Percentiles rank a stretch among this genome's conserved stretches.
These are phyloP conservation scores for Pezizomycotina sp. DNA, from an alignment of 2,329 filamentous ascomycete species.

Conservation along the genomic window DNA sequence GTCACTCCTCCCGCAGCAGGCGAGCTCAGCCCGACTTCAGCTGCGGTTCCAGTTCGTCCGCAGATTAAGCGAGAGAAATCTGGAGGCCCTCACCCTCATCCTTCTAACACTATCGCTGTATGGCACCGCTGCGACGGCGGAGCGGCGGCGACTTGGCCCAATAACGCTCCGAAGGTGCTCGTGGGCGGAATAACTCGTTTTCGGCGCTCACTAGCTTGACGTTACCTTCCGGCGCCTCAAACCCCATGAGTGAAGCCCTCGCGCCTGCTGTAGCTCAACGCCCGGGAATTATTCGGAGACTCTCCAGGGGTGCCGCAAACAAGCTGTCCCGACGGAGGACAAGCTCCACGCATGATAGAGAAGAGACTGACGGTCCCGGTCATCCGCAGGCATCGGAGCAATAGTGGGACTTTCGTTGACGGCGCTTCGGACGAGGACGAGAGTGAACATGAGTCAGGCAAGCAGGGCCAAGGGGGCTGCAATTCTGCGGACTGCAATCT, in stretches of 20 bases:
- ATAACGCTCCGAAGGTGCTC: neutral
- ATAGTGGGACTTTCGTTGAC: conserved; percentile 59
- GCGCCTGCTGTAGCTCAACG: conserved; percentile 43
- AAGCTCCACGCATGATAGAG: conserved; percentile 57
- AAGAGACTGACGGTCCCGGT: conserved; percentile 76
- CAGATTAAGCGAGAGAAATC: too few species aligned
- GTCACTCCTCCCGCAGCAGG: too few species aligned
- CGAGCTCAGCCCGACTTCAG: too few species aligned
- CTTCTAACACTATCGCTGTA: too few species aligned
- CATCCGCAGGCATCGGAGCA: conserved; percentile 74
- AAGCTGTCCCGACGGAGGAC: conserved; percentile 59
- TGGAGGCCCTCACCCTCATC: too few species aligned
- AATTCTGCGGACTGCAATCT: conserved; percentile 27
- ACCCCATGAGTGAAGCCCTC: conserved; percentile 47
- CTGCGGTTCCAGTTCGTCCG: too few species aligned
- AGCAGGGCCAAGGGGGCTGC: conserved; percentile 30
- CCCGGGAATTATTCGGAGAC: conserved; percentile 55
- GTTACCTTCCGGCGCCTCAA: conserved; percentile 24
- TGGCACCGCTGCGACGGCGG: too few species aligned
- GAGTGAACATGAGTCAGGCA: conserved; percentile 35
- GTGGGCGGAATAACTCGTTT: neutral
- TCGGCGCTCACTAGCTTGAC: neutral
- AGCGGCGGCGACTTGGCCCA: too few species aligned
- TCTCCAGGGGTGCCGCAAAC: conserved; percentile 65
- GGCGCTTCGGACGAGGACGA: conserved; percentile 33